These are phyloP conservation scores for Ochetophila trinervis DNA, from an alignment of 306 rosid species.

Conservation along the genomic window DNA sequence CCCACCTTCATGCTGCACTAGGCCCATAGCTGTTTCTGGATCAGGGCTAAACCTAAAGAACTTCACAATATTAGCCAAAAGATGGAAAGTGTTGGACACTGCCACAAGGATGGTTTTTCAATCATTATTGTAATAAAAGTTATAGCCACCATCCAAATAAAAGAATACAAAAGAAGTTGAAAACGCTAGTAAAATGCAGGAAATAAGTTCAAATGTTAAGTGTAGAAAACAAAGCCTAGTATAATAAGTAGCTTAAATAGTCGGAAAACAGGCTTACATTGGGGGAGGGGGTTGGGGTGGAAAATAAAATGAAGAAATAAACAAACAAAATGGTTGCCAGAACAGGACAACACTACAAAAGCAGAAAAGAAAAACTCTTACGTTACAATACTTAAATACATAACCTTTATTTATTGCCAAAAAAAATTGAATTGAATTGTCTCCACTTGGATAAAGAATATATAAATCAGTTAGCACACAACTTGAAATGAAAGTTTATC, in stretches of 20 bases:
- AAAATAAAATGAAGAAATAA: background rate
- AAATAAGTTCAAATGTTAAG: no score
- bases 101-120: constrained; percentile 2
- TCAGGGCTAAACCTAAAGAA: constrained; percentile 72
- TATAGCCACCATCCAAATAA: no score
- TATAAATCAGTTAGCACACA: background rate
- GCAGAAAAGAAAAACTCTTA: background rate
- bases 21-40: constrained; percentile 89
- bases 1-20: constrained; percentile 99
- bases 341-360: background rate
- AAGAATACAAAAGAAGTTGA: background rate
- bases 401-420: background rate
- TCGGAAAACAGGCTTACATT: no score
- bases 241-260: no score
- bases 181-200: no score
- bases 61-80: constrained; percentile 34
- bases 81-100: constrained; percentile 24
- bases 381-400: background rate
- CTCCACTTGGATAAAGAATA: background rate
- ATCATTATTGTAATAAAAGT: no score
- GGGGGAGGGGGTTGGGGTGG: no score
- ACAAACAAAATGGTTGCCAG: background rate
- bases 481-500: background rate
- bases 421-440: constrained; percentile 2
- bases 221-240: no score